Evolutionary conservation across 352 stramenopile species (phyloP), one percentile per base, ranked within the genome.

Genomic region (Thraustochytrium striatum): DNA sequence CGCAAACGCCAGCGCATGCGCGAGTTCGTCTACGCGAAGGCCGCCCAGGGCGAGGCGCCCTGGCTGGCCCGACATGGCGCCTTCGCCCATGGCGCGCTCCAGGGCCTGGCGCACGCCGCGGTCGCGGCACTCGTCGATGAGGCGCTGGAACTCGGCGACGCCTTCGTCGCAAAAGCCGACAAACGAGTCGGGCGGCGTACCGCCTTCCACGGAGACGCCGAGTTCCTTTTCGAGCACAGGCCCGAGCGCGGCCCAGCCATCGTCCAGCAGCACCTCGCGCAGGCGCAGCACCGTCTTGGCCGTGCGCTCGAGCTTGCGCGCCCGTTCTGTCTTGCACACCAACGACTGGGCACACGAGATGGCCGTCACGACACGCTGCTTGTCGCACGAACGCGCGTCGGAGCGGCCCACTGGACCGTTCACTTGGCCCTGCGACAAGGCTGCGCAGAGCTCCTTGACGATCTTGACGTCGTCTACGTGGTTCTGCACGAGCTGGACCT

Each of bases 401-500:
- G 65, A 16, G 5, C 32, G 32, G 41, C 65, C 65, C 16, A 75
- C 7, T 30, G 13, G 43, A 8, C 65, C 65, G 9, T 75, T 19
- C 19, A 75, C 65, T 3, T 21, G n/a, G 41, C 65, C 65, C 32
- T 62, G 44, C 19, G 41, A 2, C 25, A 75, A 38, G 5, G 65
- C 65, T 43, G 65, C 65, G 50, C 65, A 75, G 0, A 75, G 65
- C 39, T 75, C 65, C 28, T 43, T 39, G 25, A 70, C 36, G 36
- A 75, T 75, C 39, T 75, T 75, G 50, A 75, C 61, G 65, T 75
- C 65, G 52, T 75, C 65, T 11, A 75, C 65, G 36, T 75, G 65
- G 30, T 75, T 32, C 32, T 75, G 65, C 13, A 75, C 36, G n/a
- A 75, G 50, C 47, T 75, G 65, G 65, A 75, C 30, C 36, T 75